phyloP scores from a whole-genome alignment of 2,329 filamentous ascomycete genomes.

The Curvularia hawaiiensis region DNA sequence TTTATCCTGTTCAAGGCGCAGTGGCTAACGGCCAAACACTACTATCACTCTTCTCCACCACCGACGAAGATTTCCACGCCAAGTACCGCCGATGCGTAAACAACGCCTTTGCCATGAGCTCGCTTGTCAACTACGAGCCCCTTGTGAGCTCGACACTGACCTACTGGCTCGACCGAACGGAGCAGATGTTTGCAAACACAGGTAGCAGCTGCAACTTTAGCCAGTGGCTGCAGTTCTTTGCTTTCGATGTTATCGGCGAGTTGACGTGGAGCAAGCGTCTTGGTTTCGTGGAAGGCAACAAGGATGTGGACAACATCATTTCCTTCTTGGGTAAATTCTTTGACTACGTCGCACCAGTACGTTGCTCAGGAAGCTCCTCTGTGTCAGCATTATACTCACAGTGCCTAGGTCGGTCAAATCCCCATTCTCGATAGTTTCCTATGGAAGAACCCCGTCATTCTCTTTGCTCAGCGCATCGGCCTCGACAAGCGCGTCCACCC shows the following conservation, averaged over 20 bases:
- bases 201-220: conserved; percentile 65
- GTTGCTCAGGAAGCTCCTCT: conserved; percentile 21
- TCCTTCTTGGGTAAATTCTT: conserved; percentile 67
- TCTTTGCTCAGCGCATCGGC: conserved; percentile 70
- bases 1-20: conserved; percentile 79
- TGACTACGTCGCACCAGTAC: conserved; percentile 72
- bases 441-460: conserved; percentile 75
- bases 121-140: conserved; percentile 78
- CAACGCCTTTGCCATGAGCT: conserved; percentile 77
- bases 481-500: conserved; percentile 72
- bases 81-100: conserved; percentile 77
- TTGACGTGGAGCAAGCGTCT: conserved; percentile 77
- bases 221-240: conserved; percentile 78
- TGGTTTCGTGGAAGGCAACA: conserved; percentile 75
- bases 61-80: conserved; percentile 75
- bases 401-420: conserved; percentile 70
- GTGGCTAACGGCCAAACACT: conserved; percentile 70
- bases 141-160: conserved; percentile 77
- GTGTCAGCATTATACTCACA: conserved; percentile 15
- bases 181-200: conserved; percentile 49
- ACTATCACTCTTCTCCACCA: conserved; percentile 76
- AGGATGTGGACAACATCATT: conserved; percentile 77
- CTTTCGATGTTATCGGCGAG: conserved; percentile 81
- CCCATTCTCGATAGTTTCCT: conserved; percentile 72
- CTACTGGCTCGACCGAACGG: conserved; percentile 65